These are phyloP conservation scores for Chytriomyces hyalinus DNA, from an alignment of 192 early-diverging fungal species.

Conservation along the genomic window DNA sequence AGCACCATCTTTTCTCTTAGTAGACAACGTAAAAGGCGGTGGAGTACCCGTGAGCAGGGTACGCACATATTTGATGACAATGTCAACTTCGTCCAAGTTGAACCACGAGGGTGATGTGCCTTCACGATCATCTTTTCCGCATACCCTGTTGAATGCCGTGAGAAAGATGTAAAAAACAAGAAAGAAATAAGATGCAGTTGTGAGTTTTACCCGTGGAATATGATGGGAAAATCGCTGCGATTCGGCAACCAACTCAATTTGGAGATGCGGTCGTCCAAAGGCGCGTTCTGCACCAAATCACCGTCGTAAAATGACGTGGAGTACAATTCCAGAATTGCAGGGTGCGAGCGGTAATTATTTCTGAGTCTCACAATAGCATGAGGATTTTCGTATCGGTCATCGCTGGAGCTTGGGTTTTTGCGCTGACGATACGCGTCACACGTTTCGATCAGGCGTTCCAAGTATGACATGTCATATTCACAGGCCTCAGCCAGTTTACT, in stretches of 20 bases:
- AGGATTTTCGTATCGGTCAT: constrained; percentile 12
- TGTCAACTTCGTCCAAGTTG: constrained; percentile 33
- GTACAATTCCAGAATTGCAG: constrained; percentile 35
- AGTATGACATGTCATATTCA: constrained; percentile 25
- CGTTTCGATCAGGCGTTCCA: constrained; percentile 11
- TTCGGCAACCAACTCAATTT: constrained; percentile 30
- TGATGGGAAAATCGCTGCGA: constrained; percentile 29
- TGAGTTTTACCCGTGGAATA: constrained; percentile 34
- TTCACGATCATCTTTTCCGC: constrained; percentile 38
- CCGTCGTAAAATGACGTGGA: constrained; percentile 35
- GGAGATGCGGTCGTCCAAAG: not conserved
- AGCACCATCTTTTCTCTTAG: not conserved
- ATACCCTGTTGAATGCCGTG: constrained; percentile 8
- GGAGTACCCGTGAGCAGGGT: constrained; percentile 7
- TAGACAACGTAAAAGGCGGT: not conserved
- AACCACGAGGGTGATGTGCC: constrained; percentile 36
- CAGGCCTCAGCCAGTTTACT: constrained; percentile 13
- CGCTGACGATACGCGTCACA: constrained; percentile 1
- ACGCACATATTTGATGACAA: constrained; percentile 24
- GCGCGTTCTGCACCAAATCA: constrained; percentile 10
- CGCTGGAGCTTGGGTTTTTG: too few species aligned
- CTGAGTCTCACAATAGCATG: constrained; percentile 22
- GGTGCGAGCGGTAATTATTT: constrained; percentile 39
- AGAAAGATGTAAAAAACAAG: not conserved
- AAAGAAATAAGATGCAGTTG: not conserved